These are phyloP conservation scores for Astragalus membranaceus DNA, from an alignment of 306 rosid genomes.

Conservation along the genomic window DNA sequence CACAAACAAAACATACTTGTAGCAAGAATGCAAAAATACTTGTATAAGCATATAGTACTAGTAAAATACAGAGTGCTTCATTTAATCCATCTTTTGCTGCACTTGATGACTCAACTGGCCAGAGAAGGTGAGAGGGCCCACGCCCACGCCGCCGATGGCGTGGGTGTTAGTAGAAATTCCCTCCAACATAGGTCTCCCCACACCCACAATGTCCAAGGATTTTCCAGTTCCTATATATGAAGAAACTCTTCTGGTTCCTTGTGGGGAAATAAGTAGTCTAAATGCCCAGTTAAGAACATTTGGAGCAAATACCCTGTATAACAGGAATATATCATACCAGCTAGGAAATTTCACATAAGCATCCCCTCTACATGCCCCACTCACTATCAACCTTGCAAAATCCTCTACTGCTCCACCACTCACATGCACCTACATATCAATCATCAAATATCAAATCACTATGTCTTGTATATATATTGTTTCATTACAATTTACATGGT, in stretches of 20 bases:
- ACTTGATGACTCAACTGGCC: conserved; percentile 3
- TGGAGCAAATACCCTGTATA: conserved; percentile 65
- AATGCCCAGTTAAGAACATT: conserved; percentile 65
- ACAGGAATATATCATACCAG: conserved; percentile 74
- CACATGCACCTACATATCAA: conserved; percentile 43
- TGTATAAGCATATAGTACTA: not conserved
- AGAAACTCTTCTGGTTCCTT: conserved; percentile 36
- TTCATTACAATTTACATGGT: too few species aligned
- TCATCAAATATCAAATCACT: not conserved
- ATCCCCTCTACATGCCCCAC: conserved; percentile 73
- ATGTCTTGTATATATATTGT: not conserved
- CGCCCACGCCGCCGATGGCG: not conserved
- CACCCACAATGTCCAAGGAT: conserved; percentile 25
- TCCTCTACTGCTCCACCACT: conserved; percentile 58
- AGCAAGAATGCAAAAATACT: not conserved
- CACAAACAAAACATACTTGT: not conserved
- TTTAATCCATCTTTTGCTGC: conserved; percentile 46
- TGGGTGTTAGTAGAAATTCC: conserved; percentile 34
- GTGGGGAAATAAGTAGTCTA: conserved; percentile 44
- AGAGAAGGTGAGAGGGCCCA: conserved; percentile 25
- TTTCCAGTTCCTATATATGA: conserved; percentile 64
- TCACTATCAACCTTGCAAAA: conserved; percentile 66
- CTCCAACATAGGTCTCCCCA: conserved; percentile 31
- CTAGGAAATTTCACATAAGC: conserved; percentile 65
- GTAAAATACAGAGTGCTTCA: not conserved